Percentiles rank a stretch among this genome's conserved stretches.
These are phyloP conservation scores for Colletotrichum cordylinicola DNA, from an alignment of 2,329 filamentous ascomycete species.

Conservation along the genomic window DNA sequence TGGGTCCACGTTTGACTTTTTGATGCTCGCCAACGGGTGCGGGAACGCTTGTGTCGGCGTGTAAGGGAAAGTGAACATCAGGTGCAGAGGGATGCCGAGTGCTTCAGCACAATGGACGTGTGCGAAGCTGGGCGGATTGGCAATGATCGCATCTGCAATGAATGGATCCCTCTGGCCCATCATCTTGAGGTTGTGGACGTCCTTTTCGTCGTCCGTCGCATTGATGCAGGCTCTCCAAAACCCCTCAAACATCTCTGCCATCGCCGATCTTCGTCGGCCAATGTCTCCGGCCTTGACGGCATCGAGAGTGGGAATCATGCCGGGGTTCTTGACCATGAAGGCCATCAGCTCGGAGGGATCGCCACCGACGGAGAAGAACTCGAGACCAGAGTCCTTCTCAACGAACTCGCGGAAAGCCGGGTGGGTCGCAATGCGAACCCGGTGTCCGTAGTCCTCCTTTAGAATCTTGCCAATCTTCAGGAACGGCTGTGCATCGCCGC, in stretches of 20 bases:
- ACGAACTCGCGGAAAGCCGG: slow-evolving; percentile 80
- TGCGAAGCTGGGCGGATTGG: slow-evolving; percentile 80
- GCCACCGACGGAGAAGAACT: slow-evolving; percentile 83
- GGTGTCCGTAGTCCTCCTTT: slow-evolving; percentile 73
- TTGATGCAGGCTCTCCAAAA: slow-evolving; percentile 84
- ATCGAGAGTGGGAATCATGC: slow-evolving; percentile 76
- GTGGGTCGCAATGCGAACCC: slow-evolving; percentile 80
- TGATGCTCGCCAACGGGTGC: slow-evolving; percentile 79
- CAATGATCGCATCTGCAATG: slow-evolving; percentile 81
- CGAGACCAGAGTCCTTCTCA: slow-evolving; percentile 72
- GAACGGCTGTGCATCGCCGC: slow-evolving; percentile 84
- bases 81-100: slow-evolving; percentile 76
- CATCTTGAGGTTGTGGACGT: slow-evolving; percentile 66
- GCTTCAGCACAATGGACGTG: slow-evolving; percentile 83
- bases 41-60: slow-evolving; percentile 78
- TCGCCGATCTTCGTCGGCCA: slow-evolving; percentile 67
- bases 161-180: slow-evolving; percentile 68
- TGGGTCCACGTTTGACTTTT: slow-evolving; percentile 72
- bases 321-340: slow-evolving; percentile 87
- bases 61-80: slow-evolving; percentile 92
- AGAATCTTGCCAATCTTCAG: slow-evolving; percentile 76
- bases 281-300: slow-evolving; percentile 78
- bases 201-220: slow-evolving; percentile 71
- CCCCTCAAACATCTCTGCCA: slow-evolving; percentile 84
- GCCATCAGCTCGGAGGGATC: slow-evolving; percentile 84